Percentiles rank a stretch among this genome's conserved stretches.
Evolutionary conservation across 768 basidiomycete species (phyloP).

Genomic region (Xerocomellus amylosporus): DNA sequence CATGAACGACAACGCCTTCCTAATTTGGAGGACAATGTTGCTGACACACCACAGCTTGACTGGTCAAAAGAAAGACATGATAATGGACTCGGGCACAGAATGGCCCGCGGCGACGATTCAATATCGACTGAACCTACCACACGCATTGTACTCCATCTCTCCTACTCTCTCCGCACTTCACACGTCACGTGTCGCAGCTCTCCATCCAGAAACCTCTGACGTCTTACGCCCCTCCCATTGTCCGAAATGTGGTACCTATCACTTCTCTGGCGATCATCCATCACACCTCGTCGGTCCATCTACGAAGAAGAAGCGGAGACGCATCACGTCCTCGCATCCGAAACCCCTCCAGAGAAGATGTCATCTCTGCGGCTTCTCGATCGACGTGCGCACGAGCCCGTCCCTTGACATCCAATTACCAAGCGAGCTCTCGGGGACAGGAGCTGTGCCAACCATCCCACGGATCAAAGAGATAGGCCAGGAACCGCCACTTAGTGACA

Average conservation of each 20-base stretch:
- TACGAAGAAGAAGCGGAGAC: conserved; percentile 22
- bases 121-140: conserved; percentile 49
- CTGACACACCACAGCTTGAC: neutral
- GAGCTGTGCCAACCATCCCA: neutral
- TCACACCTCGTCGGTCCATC: conserved; percentile 31
- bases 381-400: neutral
- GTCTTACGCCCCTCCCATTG: conserved; percentile 38
- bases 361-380: conserved; percentile 18
- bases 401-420: neutral
- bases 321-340: neutral
- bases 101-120: conserved; percentile 31
- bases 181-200: conserved; percentile 37
- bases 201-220: conserved; percentile 28
- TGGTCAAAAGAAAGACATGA: neutral
- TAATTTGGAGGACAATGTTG: conserved; percentile 24
- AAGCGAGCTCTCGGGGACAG: neutral
- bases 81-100: conserved; percentile 2
- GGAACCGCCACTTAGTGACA: neutral
- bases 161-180: conserved; percentile 65
- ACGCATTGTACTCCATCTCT: conserved; percentile 48
- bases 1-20: conserved; percentile 29
- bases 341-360: conserved; percentile 17
- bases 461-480: neutral
- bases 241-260: conserved; percentile 51
- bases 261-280: conserved; percentile 40